Evolutionary conservation across 768 basidiomycete genomes (phyloP), one percentile per base, ranked within the genome.

Genomic region (Epithele typhae): DNA sequence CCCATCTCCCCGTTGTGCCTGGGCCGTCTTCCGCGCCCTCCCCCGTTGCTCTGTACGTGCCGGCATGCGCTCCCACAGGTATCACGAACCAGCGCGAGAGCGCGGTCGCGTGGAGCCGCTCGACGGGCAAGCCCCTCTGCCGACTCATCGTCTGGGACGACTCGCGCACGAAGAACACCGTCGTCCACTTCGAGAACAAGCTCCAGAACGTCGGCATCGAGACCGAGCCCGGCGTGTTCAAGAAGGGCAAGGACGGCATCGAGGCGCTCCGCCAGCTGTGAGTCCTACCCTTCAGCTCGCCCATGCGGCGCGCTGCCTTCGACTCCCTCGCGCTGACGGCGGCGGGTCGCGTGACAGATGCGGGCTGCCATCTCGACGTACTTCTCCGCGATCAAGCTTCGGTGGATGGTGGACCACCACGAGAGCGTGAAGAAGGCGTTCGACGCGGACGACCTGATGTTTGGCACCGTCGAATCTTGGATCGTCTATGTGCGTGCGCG

Each of bases 51-150:
- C 47, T 37, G 23, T 53, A 36, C 45, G 46, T 54, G n/a, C n/a
- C n/a, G n/a, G 38, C 48, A 34, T 43, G 7, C 23, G 21, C 35
- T 21, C 37, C 50, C 38, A 15, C 55, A 85, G 87, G 94, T 21
- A 90, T 98, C 68, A 97, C 95, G 34, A 99, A 97, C 63, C 95
- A 98, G 68, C 84, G 96, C 45, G 96, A 98, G 66, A 98, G 96
- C 1, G 82, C 93, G 2, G 82, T 98, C 24, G 88, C 82, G 15
- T 98, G 96, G 96, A 89, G 88, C 61, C 79, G 86, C 50, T 76
- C 74, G 60, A 94, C 93, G 0, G 96, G 96, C 35, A 86, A 88
- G 64, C 87, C 93, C 0, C 65, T 96, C 4, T 90, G 89, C 68
- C 80, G 75, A 43, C 90, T 92, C 19, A 88, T 99, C 58, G 96